These are phyloP conservation scores for Salix purpurea DNA, from an alignment of 345 rosid genomes.

Conservation along the genomic window DNA sequence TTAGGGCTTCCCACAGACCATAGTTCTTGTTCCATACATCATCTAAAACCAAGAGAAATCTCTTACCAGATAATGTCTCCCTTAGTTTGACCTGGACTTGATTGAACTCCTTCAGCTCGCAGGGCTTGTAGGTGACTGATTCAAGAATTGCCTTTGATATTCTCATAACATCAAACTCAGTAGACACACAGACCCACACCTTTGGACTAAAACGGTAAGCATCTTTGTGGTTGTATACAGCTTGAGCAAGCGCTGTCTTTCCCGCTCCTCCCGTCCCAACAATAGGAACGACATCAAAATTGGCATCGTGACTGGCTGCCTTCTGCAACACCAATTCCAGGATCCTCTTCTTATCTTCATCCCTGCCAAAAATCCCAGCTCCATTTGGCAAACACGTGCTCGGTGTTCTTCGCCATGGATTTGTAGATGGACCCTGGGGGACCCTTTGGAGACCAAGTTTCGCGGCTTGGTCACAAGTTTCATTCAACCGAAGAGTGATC, in stretches of 20 bases:
- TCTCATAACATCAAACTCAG: constrained; percentile 29
- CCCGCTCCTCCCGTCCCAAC: too few species aligned
- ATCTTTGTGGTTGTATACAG: too few species aligned
- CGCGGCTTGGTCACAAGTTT: neutral
- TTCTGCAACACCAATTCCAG: neutral
- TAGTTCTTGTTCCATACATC: constrained; percentile 3
- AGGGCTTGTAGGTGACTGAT: neutral
- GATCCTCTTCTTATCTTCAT: constrained; percentile 13
- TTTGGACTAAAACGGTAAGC: neutral
- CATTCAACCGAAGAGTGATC: constrained; percentile 6
- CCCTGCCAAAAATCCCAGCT: constrained; percentile 28
- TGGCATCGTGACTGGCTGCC: neutral
- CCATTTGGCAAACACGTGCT: constrained; percentile 8
- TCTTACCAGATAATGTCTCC: neutral
- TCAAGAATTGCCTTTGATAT: neutral
- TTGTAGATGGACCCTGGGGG: neutral
- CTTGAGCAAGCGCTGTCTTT: too few species aligned
- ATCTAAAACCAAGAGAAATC: neutral
- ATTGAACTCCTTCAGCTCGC: neutral
- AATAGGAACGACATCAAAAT: too few species aligned
- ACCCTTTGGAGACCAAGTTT: constrained; percentile 9
- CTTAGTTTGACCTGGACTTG: neutral
- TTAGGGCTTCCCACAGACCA: neutral
- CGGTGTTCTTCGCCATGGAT: neutral
- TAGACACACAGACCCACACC: constrained; percentile 34